Base-by-base conservation (phyloP, 345 rosid genomes). In the Moringa oleifera region DNA sequence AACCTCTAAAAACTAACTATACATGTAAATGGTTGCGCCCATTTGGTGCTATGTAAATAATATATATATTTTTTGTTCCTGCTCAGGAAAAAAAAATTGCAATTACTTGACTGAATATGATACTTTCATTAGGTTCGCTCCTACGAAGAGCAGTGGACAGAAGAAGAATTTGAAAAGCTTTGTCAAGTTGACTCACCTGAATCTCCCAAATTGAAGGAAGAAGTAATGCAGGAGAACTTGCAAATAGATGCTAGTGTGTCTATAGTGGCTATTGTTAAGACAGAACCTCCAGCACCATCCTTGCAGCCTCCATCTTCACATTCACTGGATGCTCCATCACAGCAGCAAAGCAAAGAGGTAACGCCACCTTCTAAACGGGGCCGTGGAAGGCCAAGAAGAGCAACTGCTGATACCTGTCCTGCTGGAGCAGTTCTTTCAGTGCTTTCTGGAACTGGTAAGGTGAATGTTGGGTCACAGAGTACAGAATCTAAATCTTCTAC, bases 341-440 rank as follows among this genome's bases (percentile, higher is more conserved):
- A 58, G 52, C 83, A 67, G 59, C 79, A 68, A 68, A 72, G 50
- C 68, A 78, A 77, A 52, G 88, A 91, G 66, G 81, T 71, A 61
- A 86, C 86, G 45, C 86, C 85, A 53, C 94, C 98, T 65, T 71
- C 87, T 46, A 91, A 86, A 75, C 78, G 98, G 60, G 96, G 98
- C 20, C 91, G 98, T 75, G 98, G 98, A 63, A 86, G 98, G 73
- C 98, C 98, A 25, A 83, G 86, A 72, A 82, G 92, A 77, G 84
- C 55, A 57, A 45, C 69, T 47, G 49, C 73, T 10, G 88, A 81
- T 57, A 85, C 70, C 71, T 62, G 86, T 73, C 84, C 79, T 7
- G 41, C 74, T 50, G 64, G 73, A 0, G 50, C 63, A 64, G 51
- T 68, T 50, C 55, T 58, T 51, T 59, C 78, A 57, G 71, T 64